phyloP scores from a whole-genome alignment of 768 basidiomycete species.

The Podaxis sp. region DNA sequence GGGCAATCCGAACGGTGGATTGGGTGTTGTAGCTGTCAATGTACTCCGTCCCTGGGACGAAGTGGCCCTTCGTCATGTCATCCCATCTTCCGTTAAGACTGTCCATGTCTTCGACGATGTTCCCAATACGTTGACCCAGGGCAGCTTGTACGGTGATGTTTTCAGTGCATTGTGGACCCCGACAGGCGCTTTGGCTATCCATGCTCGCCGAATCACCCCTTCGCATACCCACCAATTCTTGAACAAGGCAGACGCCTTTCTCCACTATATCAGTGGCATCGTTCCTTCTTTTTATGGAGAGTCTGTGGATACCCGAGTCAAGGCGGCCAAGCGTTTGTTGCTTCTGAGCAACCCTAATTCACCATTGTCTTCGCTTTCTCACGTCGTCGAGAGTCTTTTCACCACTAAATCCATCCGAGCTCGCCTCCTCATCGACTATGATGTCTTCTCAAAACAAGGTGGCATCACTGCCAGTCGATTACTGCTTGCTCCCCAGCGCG shows the following conservation, averaged over 20 bases:
- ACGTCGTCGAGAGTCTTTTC: conserved; percentile 58
- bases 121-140: conserved; percentile 53
- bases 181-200: conserved; percentile 34
- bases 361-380: conserved; percentile 50
- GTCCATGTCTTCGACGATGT: conserved; percentile 82
- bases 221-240: conserved; percentile 49
- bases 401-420: conserved; percentile 43
- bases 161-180: conserved; percentile 51
- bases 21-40: conserved; percentile 70
- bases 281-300: conserved; percentile 16
- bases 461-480: conserved; percentile 69
- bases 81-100: conserved; percentile 55
- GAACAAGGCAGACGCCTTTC: conserved; percentile 37
- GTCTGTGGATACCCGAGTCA: conserved; percentile 19
- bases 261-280: conserved; percentile 33
- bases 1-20: conserved; percentile 30
- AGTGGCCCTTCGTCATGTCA: conserved; percentile 47
- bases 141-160: conserved; percentile 69
- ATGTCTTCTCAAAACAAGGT: conserved; percentile 69
- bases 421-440: conserved; percentile 65
- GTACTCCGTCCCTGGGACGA: conserved; percentile 84
- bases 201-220: conserved; percentile 57
- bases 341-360: conserved; percentile 59
- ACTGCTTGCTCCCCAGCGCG: conserved; percentile 50
- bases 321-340: conserved; percentile 56